Percentiles rank a stretch among this genome's conserved stretches.
These are phyloP conservation scores for Vaccinium darrowii DNA, from an alignment of 148 eudicot species.

Conservation along the genomic window DNA sequence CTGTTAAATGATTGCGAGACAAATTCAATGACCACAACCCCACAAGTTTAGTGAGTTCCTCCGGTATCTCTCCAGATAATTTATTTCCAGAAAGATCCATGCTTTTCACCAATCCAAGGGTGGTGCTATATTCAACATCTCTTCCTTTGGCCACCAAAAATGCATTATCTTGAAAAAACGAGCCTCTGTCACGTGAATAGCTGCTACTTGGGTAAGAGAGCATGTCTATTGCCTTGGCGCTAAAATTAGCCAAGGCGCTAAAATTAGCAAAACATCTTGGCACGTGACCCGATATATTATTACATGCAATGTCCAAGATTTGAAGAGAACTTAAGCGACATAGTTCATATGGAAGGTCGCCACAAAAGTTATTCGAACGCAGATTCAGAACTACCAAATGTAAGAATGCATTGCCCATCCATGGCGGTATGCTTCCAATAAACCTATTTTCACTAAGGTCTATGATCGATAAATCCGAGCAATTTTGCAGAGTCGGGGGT, in stretches of 20 bases:
- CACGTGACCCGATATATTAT: neutral
- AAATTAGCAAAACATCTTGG: constrained; percentile 11
- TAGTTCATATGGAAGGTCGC: neutral
- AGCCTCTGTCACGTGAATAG: too few relatives aligned
- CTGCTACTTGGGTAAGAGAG: too few relatives aligned
- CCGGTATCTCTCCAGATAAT: neutral
- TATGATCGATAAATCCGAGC: neutral
- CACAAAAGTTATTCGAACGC: neutral
- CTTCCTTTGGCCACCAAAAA: constrained; percentile 9
- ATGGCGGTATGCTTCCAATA: constrained; percentile 13
- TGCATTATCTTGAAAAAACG: too few relatives aligned
- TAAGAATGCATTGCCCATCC: neutral
- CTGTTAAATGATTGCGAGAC: neutral
- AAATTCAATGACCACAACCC: neutral
- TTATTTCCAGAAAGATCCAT: neutral
- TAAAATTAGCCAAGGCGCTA: neutral
- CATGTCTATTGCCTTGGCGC: too few relatives aligned
- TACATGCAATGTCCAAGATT: constrained; percentile 1
- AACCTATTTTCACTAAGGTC: constrained; percentile 7
- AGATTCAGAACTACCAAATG: neutral
- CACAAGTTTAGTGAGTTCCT: neutral
- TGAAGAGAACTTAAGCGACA: neutral
- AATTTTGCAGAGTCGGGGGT: constrained; percentile 8
- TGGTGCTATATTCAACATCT: neutral
- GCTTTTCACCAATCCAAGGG: neutral